These are phyloP conservation scores for Sporisorium scitamineum DNA, from an alignment of 1,284 basidiomycete genomes.

Conservation along the genomic window DNA sequence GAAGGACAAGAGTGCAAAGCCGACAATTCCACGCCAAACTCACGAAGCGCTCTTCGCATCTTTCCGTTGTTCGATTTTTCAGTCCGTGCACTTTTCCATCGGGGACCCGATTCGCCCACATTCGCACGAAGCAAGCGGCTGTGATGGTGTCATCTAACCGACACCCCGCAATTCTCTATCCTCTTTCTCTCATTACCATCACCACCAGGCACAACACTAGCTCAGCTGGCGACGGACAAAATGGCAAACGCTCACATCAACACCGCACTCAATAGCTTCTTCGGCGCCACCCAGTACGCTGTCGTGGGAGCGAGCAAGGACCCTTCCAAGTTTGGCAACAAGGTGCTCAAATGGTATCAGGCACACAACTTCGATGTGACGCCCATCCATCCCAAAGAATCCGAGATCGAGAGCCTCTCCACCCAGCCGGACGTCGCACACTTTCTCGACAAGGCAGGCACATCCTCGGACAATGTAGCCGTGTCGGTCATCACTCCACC, in stretches of 20 bases:
- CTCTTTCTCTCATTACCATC: constrained; percentile 7
- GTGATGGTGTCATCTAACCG: constrained; percentile 14
- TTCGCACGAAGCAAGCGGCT: constrained; percentile 4
- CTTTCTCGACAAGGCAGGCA: constrained; percentile 27
- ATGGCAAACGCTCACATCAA: constrained; percentile 45
- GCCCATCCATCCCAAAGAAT: constrained; percentile 62
- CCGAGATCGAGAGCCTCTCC: constrained; percentile 48
- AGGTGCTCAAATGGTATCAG: constrained; percentile 66
- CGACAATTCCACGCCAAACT: constrained; percentile 22
- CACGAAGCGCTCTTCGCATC: neutral
- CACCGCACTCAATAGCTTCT: constrained; percentile 52
- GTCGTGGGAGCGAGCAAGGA: constrained; percentile 65
- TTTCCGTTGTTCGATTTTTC: too few relatives aligned
- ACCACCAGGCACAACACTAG: neutral
- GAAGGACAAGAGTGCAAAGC: constrained; percentile 22
- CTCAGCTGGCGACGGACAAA: neutral
- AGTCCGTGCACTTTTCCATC: constrained; percentile 9
- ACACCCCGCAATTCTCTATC: neutral
- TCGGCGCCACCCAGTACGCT: constrained; percentile 54
- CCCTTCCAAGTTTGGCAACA: constrained; percentile 63
- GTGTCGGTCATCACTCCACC: constrained; percentile 67
- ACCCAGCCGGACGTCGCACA: constrained; percentile 32
- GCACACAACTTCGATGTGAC: constrained; percentile 51
- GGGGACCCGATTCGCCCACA: constrained; percentile 14
- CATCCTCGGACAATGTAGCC: constrained; percentile 40